Evolutionary conservation across 2,329 filamentous ascomycete genomes (phyloP).

Genomic region (Epichloe amarillans): DNA sequence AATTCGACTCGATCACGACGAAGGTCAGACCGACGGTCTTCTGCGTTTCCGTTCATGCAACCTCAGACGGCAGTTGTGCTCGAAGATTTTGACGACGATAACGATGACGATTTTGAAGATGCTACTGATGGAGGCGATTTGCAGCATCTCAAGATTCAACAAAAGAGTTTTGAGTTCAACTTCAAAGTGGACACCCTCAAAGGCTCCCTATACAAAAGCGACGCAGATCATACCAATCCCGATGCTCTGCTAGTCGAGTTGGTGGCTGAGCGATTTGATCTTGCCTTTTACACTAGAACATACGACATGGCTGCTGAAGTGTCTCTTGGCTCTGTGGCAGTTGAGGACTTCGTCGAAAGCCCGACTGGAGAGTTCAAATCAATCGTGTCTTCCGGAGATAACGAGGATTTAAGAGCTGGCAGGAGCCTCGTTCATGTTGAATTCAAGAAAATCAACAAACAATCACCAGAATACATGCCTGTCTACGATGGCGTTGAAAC

Average conservation of each 20-base stretch:
- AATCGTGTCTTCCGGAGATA: constrained; percentile 75
- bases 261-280: constrained; percentile 74
- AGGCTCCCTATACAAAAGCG: constrained; percentile 80
- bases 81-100: constrained; percentile 59
- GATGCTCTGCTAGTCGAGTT: constrained; percentile 83
- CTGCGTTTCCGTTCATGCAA: constrained; percentile 60
- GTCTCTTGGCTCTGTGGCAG: constrained; percentile 68
- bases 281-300: constrained; percentile 77
- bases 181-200: constrained; percentile 92
- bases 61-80: constrained; percentile 66
- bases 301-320: constrained; percentile 93
- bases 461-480: constrained; percentile 85
- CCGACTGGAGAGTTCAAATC: constrained; percentile 86
- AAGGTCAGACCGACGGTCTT: constrained; percentile 44
- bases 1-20: constrained; percentile 32
- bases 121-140: constrained; percentile 42
- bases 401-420: constrained; percentile 59
- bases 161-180: constrained; percentile 89
- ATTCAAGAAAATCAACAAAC: constrained; percentile 75
- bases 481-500: constrained; percentile 89
- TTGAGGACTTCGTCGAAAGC: constrained; percentile 92
- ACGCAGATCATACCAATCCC: constrained; percentile 59
- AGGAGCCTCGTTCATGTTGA: constrained; percentile 80
- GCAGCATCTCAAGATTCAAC: constrained; percentile 59
- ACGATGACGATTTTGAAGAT: constrained; percentile 55